Conservation (phyloP, 2,329 filamentous ascomycete species). For the Geoglossum cookeanum region DNA sequence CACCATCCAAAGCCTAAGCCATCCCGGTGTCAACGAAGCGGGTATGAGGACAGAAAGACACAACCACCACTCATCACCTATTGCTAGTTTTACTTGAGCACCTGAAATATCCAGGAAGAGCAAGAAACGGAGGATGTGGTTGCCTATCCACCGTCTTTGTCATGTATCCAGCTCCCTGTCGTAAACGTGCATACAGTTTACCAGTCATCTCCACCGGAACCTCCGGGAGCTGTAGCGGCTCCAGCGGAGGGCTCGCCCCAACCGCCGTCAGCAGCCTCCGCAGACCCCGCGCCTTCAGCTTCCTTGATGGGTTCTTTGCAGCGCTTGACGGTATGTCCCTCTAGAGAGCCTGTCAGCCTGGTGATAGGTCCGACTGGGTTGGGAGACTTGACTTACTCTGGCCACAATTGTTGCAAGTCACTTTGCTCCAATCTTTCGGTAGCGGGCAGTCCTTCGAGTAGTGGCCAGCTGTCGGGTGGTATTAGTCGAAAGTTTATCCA, state of each 20-base stretch:
- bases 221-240: not conserved
- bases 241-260: not conserved
- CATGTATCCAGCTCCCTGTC: not conserved
- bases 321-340: constrained; percentile 24
- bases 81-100: not conserved
- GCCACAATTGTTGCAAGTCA: constrained; percentile 26
- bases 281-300: not conserved
- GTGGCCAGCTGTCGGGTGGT: constrained; percentile 19
- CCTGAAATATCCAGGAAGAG: not conserved
- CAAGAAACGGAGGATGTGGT: not conserved
- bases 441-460: constrained; percentile 24
- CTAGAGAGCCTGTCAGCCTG: constrained; percentile 13
- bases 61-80: not conserved
- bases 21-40: not conserved
- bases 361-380: not conserved
- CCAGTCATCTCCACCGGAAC: not conserved
- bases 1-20: not conserved
- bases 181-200: not conserved
- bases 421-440: constrained; percentile 24
- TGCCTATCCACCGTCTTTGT: not conserved
- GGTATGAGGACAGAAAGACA: not conserved
- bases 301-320: constrained; percentile 16
- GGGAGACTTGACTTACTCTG: constrained; percentile 17
- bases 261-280: not conserved
- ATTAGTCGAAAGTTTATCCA: not conserved